Evolutionary conservation across 1,139 yeast genomes (phyloP).

Genomic region (Yamadazyma epiphylla): DNA sequence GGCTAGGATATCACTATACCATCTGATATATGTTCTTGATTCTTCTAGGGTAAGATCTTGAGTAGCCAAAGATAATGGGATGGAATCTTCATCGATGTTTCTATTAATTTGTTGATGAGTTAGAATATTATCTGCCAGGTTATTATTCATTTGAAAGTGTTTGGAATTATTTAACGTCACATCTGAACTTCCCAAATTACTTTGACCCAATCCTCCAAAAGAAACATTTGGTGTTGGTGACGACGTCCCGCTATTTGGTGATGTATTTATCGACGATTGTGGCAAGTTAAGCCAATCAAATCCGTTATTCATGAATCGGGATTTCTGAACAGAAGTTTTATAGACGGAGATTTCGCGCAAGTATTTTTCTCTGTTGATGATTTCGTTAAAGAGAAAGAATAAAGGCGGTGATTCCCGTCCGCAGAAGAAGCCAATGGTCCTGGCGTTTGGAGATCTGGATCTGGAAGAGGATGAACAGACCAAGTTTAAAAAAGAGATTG

Average conservation of each 20-base stretch:
- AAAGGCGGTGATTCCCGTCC: too few species aligned
- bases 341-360: too few species aligned
- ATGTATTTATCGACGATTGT: background rate
- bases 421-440: constrained; percentile 1
- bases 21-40: constrained; percentile 66
- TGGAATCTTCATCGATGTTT: constrained; percentile 15
- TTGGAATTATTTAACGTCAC: background rate
- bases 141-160: constrained; percentile 3
- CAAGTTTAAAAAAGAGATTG: constrained; percentile 3
- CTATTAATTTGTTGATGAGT: constrained; percentile 1
- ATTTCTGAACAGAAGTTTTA: too few species aligned
- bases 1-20: constrained; percentile 70
- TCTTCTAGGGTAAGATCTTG: constrained; percentile 63
- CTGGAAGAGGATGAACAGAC: constrained; percentile 3
- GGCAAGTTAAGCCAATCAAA: constrained; percentile 24
- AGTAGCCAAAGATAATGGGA: constrained; percentile 61
- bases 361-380: constrained; percentile 5
- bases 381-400: constrained; percentile 8
- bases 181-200: constrained; percentile 3
- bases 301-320: constrained; percentile 9
- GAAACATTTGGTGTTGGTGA: constrained; percentile 23
- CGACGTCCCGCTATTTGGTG: constrained; percentile 7
- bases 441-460: constrained; percentile 5
- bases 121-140: constrained; percentile 12
- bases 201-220: constrained; percentile 12